Conservation (phyloP, 1,139 yeast genomes). For the Protomyces arabidopsidicola region DNA sequence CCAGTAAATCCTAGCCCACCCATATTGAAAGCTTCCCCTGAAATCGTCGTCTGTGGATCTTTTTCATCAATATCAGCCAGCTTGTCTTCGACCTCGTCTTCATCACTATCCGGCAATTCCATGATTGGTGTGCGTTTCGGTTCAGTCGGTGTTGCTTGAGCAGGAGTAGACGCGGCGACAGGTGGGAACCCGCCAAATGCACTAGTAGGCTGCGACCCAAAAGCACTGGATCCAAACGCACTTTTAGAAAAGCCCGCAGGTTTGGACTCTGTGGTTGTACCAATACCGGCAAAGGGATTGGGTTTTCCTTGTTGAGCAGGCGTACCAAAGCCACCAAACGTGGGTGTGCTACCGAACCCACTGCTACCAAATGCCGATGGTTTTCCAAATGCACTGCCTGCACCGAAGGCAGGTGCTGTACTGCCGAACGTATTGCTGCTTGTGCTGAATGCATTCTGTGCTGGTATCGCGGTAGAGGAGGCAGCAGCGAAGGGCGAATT, state of each 20-base stretch:
- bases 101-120: background rate
- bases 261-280: background rate
- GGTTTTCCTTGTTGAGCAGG: background rate
- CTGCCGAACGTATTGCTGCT: background rate
- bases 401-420: background rate
- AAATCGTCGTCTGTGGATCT: background rate
- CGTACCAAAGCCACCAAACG: conserved; percentile 15
- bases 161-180: background rate
- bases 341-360: background rate
- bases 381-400: background rate
- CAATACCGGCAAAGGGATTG: background rate
- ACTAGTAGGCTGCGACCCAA: background rate
- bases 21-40: background rate
- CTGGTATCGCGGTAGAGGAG: background rate
- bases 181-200: background rate
- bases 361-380: background rate
- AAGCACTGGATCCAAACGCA: background rate
- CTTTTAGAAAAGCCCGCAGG: background rate
- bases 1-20: background rate
- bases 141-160: background rate
- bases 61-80: conserved; percentile 5
- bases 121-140: background rate
- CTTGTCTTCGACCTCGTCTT: conserved; percentile 5
- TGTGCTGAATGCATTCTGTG: background rate
- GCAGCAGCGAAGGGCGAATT: background rate